phyloP scores from a whole-genome alignment of 2,329 filamentous ascomycete species.

The Verticillium tricorpus region DNA sequence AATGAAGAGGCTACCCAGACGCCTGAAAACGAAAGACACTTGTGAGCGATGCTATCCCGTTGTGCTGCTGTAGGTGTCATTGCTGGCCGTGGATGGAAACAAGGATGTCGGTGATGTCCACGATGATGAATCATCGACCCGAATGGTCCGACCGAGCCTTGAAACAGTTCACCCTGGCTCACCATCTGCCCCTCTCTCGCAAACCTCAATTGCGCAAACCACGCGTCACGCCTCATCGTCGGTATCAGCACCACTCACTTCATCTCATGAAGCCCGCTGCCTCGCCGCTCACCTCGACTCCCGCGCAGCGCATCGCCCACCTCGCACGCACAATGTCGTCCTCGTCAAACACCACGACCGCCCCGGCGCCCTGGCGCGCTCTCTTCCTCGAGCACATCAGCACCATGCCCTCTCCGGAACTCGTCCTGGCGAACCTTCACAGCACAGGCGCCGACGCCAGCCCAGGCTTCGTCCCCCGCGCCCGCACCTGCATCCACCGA shows the following conservation, averaged over 20 bases:
- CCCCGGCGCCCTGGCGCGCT: constrained; percentile 48
- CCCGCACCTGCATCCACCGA: constrained; percentile 77
- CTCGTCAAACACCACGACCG: constrained; percentile 18
- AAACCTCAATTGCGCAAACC: not conserved
- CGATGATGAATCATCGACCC: constrained; percentile 1
- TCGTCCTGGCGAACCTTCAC: constrained; percentile 48
- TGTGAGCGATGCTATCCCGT: not conserved
- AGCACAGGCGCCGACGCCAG: constrained; percentile 3
- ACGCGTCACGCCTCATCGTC: not conserved
- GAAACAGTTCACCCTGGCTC: not conserved
- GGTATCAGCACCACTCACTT: not conserved
- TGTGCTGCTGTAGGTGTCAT: not conserved
- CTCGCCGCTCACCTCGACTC: constrained; percentile 9
- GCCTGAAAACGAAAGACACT: not conserved
- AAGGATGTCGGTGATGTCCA: not conserved
- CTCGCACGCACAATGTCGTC: constrained; percentile 19
- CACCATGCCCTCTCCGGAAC: constrained; percentile 41
- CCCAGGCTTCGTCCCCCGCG: constrained; percentile 43
- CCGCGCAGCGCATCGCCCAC: constrained; percentile 12
- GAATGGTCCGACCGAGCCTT: not conserved
- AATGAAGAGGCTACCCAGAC: not conserved
- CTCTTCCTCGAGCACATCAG: constrained; percentile 47
- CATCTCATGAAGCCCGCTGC: not conserved
- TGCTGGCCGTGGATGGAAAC: not conserved
- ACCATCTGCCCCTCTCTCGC: not conserved